Conservation (phyloP, 2,329 filamentous ascomycete genomes). For the Fusarium sp. region DNA sequence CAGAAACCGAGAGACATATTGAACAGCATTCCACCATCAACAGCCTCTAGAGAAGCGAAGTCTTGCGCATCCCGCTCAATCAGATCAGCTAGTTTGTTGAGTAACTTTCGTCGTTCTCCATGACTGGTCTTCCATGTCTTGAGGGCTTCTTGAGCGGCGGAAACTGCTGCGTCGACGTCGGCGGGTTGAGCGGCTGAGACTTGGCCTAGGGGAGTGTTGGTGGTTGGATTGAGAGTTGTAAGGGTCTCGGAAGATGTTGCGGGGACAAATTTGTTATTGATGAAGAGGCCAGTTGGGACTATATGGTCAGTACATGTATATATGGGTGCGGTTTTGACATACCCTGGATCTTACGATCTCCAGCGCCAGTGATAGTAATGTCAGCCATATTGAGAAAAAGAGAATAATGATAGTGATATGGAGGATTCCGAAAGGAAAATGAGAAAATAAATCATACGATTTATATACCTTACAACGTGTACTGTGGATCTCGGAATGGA, state of each 20-base stretch:
- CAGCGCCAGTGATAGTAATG: slow-evolving; percentile 10
- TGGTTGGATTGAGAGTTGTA: slow-evolving; percentile 12
- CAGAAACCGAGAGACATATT: slow-evolving; percentile 56
- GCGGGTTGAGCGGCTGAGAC: slow-evolving; percentile 18
- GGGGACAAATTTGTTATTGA: slow-evolving; percentile 19
- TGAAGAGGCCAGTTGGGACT: slow-evolving; percentile 34
- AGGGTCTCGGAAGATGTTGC: slow-evolving; percentile 1
- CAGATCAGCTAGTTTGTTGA: slow-evolving; percentile 79
- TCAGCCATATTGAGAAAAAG: not conserved
- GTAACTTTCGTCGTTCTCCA: slow-evolving; percentile 73
- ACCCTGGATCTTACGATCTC: slow-evolving; percentile 14
- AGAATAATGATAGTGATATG: too few relatives aligned
- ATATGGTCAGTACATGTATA: not conserved
- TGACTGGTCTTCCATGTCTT: slow-evolving; percentile 24
- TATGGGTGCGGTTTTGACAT: not conserved
- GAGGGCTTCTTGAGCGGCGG: slow-evolving; percentile 82
- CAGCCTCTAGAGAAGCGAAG: slow-evolving; percentile 79
- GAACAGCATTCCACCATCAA: slow-evolving; percentile 83
- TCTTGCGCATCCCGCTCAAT: slow-evolving; percentile 77
- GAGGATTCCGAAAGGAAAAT: not conserved
- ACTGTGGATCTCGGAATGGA: not conserved
- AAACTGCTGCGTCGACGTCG: slow-evolving; percentile 80
- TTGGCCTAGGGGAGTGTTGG: not conserved
- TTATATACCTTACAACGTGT: not conserved
- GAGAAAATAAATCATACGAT: not conserved